Evolutionary conservation across 2,329 filamentous ascomycete species (phyloP).

Genomic region (Pestalotiopsis sp.): DNA sequence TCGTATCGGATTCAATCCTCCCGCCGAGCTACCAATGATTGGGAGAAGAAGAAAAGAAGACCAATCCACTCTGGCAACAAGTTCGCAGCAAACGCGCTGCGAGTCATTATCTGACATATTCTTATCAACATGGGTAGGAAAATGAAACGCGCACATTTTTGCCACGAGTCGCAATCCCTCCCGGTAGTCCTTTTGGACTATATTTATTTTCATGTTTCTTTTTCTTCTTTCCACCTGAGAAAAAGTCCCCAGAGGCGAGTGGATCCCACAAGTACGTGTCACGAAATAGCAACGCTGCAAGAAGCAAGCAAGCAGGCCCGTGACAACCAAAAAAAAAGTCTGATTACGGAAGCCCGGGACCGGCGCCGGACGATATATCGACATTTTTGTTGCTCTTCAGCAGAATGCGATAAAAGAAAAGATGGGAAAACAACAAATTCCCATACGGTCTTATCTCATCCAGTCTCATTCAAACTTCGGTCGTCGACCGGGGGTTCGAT

Average conservation of each 20-base stretch:
- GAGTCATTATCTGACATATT: background rate
- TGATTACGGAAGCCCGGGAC: no score
- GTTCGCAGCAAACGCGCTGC: background rate
- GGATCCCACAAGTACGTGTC: no score
- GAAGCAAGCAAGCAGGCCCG: no score
- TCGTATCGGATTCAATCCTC: no score
- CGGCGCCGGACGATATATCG: background rate
- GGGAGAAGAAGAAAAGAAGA: no score
- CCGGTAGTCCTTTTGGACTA: background rate
- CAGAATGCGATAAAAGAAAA: background rate
- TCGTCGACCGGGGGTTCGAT: no score
- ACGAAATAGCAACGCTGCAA: no score
- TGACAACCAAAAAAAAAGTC: no score
- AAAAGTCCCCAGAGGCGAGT: background rate
- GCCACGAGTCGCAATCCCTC: background rate
- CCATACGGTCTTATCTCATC: no score
- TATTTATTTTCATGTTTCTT: background rate
- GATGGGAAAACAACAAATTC: background rate
- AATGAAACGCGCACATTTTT: background rate
- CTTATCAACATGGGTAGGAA: background rate
- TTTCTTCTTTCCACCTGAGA: background rate
- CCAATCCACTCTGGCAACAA: no score
- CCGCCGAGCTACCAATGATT: no score
- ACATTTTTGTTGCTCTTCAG: background rate
- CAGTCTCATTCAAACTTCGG: no score